Base-by-base conservation (phyloP, 192 early-diverging fungal genomes). In the Haplosporangium gracile region DNA sequence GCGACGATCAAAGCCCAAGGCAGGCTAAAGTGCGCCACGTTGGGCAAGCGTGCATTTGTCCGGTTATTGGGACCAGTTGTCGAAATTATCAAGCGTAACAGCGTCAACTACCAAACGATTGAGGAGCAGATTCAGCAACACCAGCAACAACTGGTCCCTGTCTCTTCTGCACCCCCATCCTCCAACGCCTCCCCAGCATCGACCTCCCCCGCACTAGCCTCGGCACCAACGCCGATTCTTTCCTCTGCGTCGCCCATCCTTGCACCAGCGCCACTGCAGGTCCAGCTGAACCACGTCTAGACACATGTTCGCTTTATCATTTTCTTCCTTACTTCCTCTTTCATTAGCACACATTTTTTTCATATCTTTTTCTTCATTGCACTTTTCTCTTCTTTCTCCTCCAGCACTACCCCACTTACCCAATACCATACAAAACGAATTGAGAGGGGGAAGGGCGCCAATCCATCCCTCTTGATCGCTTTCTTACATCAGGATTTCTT, bases 81-180 rank as follows among this genome's bases (percentile, higher is more conserved):
- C 57, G 97, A 98, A 84, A 99, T 99, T 70, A 94, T 99, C 79
- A 95, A 98, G 82, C 92, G 98, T 76, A 98, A 99, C 91, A 95
- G 96, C 45, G 94, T 91, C 76, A 98, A 99, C 89, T 99, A 99
- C 85, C 89, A 92, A 75, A 88, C 90, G 57, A 88, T 93, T 75
- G 89, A 90, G 57, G 83, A 88, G 29, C 85, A 87, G 74, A 83
- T 87, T 38, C 88, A 86, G 60, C 79, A 82, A 69, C 82, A 88
- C 57, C 76, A 81, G 45, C 77, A 79, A 68, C 77, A 79, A 40
- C 68, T 85, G 5, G 77, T 79, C 29, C 77, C 82, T 47, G 70
- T 70, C 5, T 78, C 82, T 4, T 75, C 76, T 8, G 76, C 82
- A 4, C 26, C 73, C 2, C 63, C 76, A 1, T 78, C 82, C 5